These are phyloP conservation scores for Candida endomychidarum DNA, from an alignment of 805 yeast genomes.

Conservation along the genomic window DNA sequence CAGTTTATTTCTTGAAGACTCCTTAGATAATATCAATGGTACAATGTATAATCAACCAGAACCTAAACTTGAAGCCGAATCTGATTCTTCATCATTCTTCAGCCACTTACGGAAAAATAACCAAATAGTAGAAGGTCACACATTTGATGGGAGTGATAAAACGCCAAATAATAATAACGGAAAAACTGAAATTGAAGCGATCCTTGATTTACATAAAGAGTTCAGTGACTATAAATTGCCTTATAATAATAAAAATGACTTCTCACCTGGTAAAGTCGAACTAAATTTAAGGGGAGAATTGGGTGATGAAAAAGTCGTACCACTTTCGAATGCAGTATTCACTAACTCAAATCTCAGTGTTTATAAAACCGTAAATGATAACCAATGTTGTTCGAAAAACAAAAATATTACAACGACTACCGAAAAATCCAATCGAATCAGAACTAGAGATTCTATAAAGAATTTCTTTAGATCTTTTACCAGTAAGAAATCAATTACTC, in stretches of 20 bases:
- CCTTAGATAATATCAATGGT: too few species aligned
- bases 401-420: slow-evolving; percentile 2
- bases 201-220: slow-evolving; percentile 1
- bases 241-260: neutral
- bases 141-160: too few species aligned
- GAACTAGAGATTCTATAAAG: slow-evolving; percentile 5
- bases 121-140: too few species aligned
- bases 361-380: neutral
- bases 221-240: neutral
- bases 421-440: neutral
- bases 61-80: too few species aligned
- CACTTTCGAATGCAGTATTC: slow-evolving; percentile 15
- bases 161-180: neutral
- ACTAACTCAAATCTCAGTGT: slow-evolving; percentile 3
- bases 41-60: too few species aligned
- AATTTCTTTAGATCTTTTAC: slow-evolving; percentile 5
- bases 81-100: neutral
- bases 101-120: neutral
- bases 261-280: slow-evolving; percentile 6
- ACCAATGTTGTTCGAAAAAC: neutral
- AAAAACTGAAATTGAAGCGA: neutral
- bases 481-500: neutral
- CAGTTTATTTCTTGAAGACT: neutral
- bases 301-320: slow-evolving; percentile 16
- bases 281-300: slow-evolving; percentile 11